Evolutionary conservation across 2,329 filamentous ascomycete species (phyloP), one percentile per base, ranked within the genome.

Genomic region (Neofusicoccum sp.): DNA sequence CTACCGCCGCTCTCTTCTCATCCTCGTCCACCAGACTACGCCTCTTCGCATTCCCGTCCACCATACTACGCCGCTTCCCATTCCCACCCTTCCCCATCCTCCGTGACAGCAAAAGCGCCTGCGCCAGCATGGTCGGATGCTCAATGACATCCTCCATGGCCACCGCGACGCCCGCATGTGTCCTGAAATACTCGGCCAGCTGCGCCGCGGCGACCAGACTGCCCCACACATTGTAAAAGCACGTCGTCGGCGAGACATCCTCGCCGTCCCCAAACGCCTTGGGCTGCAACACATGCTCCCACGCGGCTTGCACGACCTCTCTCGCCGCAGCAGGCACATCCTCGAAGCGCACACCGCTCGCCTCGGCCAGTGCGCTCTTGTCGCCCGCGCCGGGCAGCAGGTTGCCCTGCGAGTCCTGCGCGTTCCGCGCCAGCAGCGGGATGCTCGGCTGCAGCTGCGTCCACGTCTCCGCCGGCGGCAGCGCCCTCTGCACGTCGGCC

Each of bases 161-260:
- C 12, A 62, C 44, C 34, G 31, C 28, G 11, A 39, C 31, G 1
- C 60, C 48, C 4, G 29, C 71, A 9, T 70, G 67, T 39, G 70
- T 67, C 36, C 71, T 70, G 4, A 74, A 67, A 7, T 73, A 73
- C 14, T 68, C 69, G 0, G 71, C 67, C 28, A 76, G 65, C 61
- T 74, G 73, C 28, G 73, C 73, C 7, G 74, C 60, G 12, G 71
- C 72, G 69, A 75, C 73, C 36, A 76, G 72, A 47, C 74, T 72
- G 1, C 73, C 73, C 14, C 73, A 71, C 2, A 74, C 68, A 33
- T 74, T 67, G 68, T 74, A 76, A 65, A 74, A 76, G 58, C 71
- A 69, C 16, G 72, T 72, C n/a, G 34, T 39, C 9, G 6, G 11
- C 29, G 47, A 34, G 4, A 33, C 11, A 9, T 33, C 47, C 5